phyloP scores from a whole-genome alignment of 306 rosid genomes.

The Hippophae gyantsensis region DNA sequence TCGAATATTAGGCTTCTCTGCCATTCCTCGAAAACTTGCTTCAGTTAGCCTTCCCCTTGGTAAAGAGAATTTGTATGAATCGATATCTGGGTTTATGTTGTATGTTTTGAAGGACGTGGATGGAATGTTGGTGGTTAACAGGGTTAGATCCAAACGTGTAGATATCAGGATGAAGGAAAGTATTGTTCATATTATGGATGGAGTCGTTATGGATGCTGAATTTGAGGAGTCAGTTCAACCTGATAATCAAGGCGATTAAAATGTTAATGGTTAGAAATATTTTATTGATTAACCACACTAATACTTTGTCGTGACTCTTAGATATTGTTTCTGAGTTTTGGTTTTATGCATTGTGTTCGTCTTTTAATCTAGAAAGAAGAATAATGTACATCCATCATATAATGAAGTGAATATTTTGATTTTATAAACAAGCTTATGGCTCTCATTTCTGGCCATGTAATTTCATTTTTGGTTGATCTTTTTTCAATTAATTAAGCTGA shows the following conservation, averaged over 20 bases:
- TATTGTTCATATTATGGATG: slow-evolving; percentile 68
- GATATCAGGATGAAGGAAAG: slow-evolving; percentile 46
- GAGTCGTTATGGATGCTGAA: slow-evolving; percentile 77
- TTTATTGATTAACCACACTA: not conserved
- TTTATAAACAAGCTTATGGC: not conserved
- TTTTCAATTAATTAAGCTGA: too few relatives aligned
- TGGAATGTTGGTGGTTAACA: slow-evolving; percentile 61
- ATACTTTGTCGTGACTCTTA: not conserved
- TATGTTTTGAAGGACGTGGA: slow-evolving; percentile 42
- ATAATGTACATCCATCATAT: not conserved
- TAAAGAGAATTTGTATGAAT: slow-evolving; percentile 45
- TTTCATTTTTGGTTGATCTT: too few relatives aligned
- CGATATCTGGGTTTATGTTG: slow-evolving; percentile 66
- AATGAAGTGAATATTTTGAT: slow-evolving; percentile 5
- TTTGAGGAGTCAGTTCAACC: slow-evolving; percentile 50
- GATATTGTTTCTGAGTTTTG: not conserved
- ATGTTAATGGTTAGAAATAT: not conserved
- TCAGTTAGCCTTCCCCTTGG: slow-evolving; percentile 35
- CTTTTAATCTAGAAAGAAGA: not conserved
- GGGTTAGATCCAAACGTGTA: slow-evolving; percentile 44
- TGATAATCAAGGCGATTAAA: slow-evolving; percentile 18
- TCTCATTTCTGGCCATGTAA: not conserved
- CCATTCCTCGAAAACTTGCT: slow-evolving; percentile 43
- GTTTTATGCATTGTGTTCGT: not conserved
- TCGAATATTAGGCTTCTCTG: slow-evolving; percentile 68